Evolutionary conservation across 2,329 filamentous ascomycete species (phyloP).

Genomic region (Pseudohalonectria lignicola): DNA sequence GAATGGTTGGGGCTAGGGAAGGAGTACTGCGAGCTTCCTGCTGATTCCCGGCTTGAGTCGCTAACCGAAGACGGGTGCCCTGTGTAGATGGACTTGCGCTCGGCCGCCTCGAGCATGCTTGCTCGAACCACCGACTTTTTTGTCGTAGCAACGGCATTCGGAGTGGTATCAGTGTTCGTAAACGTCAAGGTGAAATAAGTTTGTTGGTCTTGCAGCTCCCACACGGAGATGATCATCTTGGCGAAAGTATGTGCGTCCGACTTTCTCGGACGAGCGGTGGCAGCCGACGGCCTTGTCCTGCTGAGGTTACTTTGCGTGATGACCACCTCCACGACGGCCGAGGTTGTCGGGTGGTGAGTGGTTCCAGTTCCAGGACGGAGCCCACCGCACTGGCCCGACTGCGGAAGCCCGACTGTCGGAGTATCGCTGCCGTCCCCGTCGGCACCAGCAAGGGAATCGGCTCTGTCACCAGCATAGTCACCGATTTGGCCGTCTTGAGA

Average conservation of each 20-base stretch:
- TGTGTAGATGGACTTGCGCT: slow-evolving; percentile 29
- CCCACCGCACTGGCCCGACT: too few relatives aligned
- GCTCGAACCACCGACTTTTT: slow-evolving; percentile 27
- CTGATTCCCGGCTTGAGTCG: slow-evolving; percentile 18
- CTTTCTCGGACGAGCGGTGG: neutral
- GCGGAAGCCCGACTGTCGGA: slow-evolving; percentile 4
- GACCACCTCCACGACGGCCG: slow-evolving; percentile 58
- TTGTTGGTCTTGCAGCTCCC: slow-evolving; percentile 55
- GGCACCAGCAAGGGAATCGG: too few relatives aligned
- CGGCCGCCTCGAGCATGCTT: slow-evolving; percentile 31
- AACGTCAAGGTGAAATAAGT: slow-evolving; percentile 68
- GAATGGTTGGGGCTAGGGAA: slow-evolving; percentile 34
- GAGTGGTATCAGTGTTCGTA: slow-evolving; percentile 42
- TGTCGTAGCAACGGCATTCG: slow-evolving; percentile 16
- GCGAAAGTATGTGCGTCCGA: slow-evolving; percentile 37
- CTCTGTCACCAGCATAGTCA: too few relatives aligned
- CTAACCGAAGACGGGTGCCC: slow-evolving; percentile 34
- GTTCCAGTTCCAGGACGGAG: too few relatives aligned
- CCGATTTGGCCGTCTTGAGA: slow-evolving; percentile 5
- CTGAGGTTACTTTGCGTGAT: slow-evolving; percentile 39
- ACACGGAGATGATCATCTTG: slow-evolving; percentile 68
- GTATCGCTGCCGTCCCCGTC: slow-evolving; percentile 7
- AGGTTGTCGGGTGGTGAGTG: slow-evolving; percentile 12
- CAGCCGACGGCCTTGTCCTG: slow-evolving; percentile 16
- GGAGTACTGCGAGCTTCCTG: slow-evolving; percentile 28